Conservation (phyloP, 495 filamentous ascomycete genomes). For the Aspergillus steynii region DNA sequence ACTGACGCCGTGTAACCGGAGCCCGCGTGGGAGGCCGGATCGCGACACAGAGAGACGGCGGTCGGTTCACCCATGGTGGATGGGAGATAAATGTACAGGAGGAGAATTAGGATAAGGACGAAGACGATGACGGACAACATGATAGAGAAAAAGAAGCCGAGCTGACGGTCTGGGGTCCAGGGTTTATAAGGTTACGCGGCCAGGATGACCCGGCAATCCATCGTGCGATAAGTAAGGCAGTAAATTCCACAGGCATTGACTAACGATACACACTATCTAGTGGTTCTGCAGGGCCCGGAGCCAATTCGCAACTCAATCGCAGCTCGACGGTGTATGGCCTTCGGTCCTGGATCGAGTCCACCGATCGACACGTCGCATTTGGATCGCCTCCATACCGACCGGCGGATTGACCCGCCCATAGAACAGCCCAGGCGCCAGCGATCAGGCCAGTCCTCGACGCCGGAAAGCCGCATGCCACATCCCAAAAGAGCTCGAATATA, state of each 20-base stretch:
- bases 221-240: not conserved
- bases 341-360: too few species aligned
- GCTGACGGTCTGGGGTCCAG: too few species aligned
- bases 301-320: too few species aligned
- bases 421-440: not conserved
- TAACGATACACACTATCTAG: not conserved
- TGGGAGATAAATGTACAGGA: not conserved
- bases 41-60: not conserved
- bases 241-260: not conserved
- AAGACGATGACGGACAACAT: not conserved
- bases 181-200: not conserved
- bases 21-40: not conserved
- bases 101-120: not conserved
- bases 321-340: too few species aligned
- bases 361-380: not conserved
- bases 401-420: not conserved
- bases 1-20: conserved; percentile 2
- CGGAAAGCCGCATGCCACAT: too few species aligned
- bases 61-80: not conserved
- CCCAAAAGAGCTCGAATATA: too few species aligned
- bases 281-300: too few species aligned
- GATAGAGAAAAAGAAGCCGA: not conserved
- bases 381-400: not conserved
- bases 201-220: not conserved
- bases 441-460: too few species aligned